phyloP scores from a whole-genome alignment of 768 basidiomycete species.

The Lyophyllum decastes region DNA sequence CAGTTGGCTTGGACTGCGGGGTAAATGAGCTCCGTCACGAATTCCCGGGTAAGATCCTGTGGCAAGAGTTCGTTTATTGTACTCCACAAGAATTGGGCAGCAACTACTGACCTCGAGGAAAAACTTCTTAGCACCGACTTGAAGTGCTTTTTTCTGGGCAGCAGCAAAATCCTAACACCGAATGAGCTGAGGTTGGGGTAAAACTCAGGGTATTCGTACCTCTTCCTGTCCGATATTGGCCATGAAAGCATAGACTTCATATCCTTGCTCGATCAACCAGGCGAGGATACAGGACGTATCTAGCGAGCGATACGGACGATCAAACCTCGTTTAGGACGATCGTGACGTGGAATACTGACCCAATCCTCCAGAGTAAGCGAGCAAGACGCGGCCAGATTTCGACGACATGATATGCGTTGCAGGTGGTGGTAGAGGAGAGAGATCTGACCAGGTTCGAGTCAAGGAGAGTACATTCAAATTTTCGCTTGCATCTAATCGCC shows the following conservation, averaged over 20 bases:
- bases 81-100: background rate
- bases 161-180: conserved; percentile 83
- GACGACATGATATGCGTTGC: conserved; percentile 40
- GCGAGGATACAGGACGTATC: conserved; percentile 99
- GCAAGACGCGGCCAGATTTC: conserved; percentile 80
- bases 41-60: conserved; percentile 92
- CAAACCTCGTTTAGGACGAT: conserved; percentile 10
- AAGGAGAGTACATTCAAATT: background rate
- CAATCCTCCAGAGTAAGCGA: conserved; percentile 98
- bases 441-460: background rate
- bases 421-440: conserved; percentile 1
- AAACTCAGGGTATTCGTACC: conserved; percentile 35
- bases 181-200: conserved; percentile 7
- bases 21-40: conserved; percentile 94
- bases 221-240: conserved; percentile 94
- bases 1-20: conserved; percentile 98
- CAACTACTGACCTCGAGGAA: conserved; percentile 70
- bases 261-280: conserved; percentile 98
- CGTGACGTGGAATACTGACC: conserved; percentile 53
- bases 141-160: conserved; percentile 85
- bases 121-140: conserved; percentile 95
- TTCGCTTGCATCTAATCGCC: background rate
- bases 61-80: background rate
- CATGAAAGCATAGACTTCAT: conserved; percentile 97
- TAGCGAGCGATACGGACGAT: conserved; percentile 29